phyloP scores from a whole-genome alignment of 2,329 filamentous ascomycete species.

The Nemania sp. region DNA sequence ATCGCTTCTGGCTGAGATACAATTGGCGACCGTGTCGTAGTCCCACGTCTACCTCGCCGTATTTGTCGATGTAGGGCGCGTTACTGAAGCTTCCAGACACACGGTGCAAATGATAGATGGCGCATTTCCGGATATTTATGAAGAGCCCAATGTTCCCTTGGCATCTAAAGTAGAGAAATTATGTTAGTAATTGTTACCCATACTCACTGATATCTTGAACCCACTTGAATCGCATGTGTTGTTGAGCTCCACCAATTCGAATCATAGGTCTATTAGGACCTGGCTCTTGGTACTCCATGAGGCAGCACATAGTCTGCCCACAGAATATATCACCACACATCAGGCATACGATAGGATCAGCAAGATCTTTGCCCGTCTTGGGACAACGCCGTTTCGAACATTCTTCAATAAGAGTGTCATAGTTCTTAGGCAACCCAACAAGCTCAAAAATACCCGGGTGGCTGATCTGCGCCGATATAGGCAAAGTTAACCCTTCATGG shows the following conservation, averaged over 20 bases:
- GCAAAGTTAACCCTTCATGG: conserved; percentile 42
- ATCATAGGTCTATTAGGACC: conserved; percentile 55
- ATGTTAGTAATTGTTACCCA: conserved; percentile 40
- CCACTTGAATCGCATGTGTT: conserved; percentile 84
- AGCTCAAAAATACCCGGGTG: conserved; percentile 96
- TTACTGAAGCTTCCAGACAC: conserved; percentile 84
- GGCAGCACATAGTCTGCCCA: conserved; percentile 92
- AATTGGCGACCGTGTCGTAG: conserved; percentile 88
- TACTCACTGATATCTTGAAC: conserved; percentile 51
- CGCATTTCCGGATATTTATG: conserved; percentile 97
- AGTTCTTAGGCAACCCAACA: conserved; percentile 90
- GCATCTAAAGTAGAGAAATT: conserved; percentile 67
- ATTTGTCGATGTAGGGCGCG: conserved; percentile 94
- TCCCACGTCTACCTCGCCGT: conserved; percentile 95
- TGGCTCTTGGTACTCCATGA: conserved; percentile 68
- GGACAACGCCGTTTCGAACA: conserved; percentile 86
- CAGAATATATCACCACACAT: conserved; percentile 98
- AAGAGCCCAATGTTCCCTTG: conserved; percentile 92
- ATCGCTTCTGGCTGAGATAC: conserved; percentile 92
- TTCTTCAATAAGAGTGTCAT: conserved; percentile 92
- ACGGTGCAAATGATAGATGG: conserved; percentile 86
- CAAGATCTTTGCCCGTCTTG: conserved; percentile 89
- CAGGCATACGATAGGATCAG: conserved; percentile 90
- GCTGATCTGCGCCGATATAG: conserved; percentile 65
- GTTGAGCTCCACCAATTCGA: conserved; percentile 84